Evolutionary conservation across 371 early-diverging fungal genomes (phyloP), one percentile per base, ranked within the genome.

Genomic region (Mucor ambiguus): DNA sequence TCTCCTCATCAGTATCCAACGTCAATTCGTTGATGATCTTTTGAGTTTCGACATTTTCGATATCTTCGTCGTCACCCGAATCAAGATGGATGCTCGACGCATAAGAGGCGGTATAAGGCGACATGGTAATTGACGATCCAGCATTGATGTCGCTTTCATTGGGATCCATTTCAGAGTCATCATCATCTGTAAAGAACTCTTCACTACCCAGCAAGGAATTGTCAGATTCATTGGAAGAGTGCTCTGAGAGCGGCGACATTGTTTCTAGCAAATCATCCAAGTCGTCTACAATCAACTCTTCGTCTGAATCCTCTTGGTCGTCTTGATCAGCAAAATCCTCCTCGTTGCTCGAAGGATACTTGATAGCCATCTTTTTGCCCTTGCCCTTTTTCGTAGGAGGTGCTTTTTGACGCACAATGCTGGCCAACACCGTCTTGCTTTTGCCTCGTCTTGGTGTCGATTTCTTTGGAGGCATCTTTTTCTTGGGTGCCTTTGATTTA

Each of bases 61-160:
- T 68, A 46, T 77, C 75, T 26, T 79, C 81, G 60, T 79, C 78
- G 29, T 80, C 83, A 10, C 75, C 83, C 3, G 78, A 80, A 56
- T 79, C 81, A 24, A 83, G 73, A 46, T 78, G 79, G 7, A 73
- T 70, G 58, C 76, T 78, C 0, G 76, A 75, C 2, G 71, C 63
- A 37, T 52, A 62, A 8, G 62, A 68, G 6, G 67, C 67, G 10
- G 70, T 20, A 60, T 70, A 62, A 28, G 69, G 64, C 11, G 67
- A 73, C 20, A 24, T 61, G n/a, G 20, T 44, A 10, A 60, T 8
- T 24, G 60, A 59, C 0, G 60, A 43, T 28, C 24, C 32, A 30
- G 52, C 18, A 24, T 38, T 56, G 4, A 41, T 6, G 38, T 61
- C 60, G 7, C 62, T 54, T 9, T 32, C 61, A 4, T 14, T 24